Percentiles rank a stretch among this genome's conserved stretches.
Conservation (phyloP, 192 early-diverging fungal genomes). For the Gryganskiella cystojenkinii region DNA sequence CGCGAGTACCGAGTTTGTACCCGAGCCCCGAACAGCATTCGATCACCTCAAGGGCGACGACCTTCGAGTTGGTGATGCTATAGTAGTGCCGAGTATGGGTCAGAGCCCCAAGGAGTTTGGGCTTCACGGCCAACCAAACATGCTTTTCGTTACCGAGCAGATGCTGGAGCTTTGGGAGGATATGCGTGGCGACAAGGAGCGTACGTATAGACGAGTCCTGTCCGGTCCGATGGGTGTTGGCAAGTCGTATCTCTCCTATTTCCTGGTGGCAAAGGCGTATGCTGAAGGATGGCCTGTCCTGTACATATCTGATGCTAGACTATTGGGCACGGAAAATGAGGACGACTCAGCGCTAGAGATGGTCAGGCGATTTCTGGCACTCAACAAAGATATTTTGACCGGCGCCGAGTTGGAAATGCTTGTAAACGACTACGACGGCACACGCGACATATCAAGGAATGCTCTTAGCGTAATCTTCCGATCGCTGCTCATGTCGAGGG, state of each 20-base stretch:
- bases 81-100: slow-evolving; percentile 8
- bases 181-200: not conserved
- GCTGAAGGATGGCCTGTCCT: slow-evolving; percentile 19
- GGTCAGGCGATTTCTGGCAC: slow-evolving; percentile 18
- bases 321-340: not conserved
- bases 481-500: slow-evolving; percentile 2
- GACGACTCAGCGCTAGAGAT: not conserved
- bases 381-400: slow-evolving; percentile 43
- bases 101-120: slow-evolving; percentile 20
- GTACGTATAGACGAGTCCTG: slow-evolving; percentile 8
- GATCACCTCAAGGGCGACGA: not conserved
- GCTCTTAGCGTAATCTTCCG: slow-evolving; percentile 3
- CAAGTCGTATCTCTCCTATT: slow-evolving; percentile 26
- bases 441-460: not conserved
- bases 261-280: slow-evolving; percentile 27
- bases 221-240: slow-evolving; percentile 31
- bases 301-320: slow-evolving; percentile 33
- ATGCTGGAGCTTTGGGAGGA: slow-evolving; percentile 26
- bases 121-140: slow-evolving; percentile 1
- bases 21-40: not conserved
- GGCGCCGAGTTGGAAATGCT: slow-evolving; percentile 9
- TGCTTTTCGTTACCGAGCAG: slow-evolving; percentile 39
- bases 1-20: no score
- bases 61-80: slow-evolving; percentile 4
- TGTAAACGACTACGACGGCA: not conserved